Conservation (phyloP, 2,329 filamentous ascomycete species). For the Pseudocercospora pini-densiflorae region DNA sequence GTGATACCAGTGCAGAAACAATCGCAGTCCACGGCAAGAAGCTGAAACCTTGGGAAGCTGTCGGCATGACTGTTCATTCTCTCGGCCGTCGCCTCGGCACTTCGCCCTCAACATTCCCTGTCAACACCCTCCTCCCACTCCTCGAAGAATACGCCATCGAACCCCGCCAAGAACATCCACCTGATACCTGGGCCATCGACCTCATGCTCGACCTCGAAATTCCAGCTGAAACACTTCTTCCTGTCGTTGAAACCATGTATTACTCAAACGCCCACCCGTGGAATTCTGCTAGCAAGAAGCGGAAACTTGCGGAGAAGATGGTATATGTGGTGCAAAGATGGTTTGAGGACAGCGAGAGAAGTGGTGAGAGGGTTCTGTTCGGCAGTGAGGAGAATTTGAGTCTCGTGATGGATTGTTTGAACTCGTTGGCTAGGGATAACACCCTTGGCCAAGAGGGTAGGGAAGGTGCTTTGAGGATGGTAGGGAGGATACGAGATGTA, state of each 20-base stretch:
- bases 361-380: conserved; percentile 59
- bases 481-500: conserved; percentile 20
- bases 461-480: conserved; percentile 29
- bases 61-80: conserved; percentile 64
- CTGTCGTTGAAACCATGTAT: conserved; percentile 68
- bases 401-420: conserved; percentile 40
- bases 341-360: conserved; percentile 61
- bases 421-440: conserved; percentile 28
- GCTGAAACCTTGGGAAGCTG: conserved; percentile 69
- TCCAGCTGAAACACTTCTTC: conserved; percentile 64
- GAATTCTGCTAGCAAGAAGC: conserved; percentile 54
- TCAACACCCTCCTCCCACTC: conserved; percentile 56
- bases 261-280: conserved; percentile 71
- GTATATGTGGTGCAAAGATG: conserved; percentile 65
- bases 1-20: conserved; percentile 62
- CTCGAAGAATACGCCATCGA: conserved; percentile 59
- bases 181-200: conserved; percentile 65
- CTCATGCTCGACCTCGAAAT: conserved; percentile 68
- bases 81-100: conserved; percentile 58
- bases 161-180: conserved; percentile 56
- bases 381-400: conserved; percentile 64
- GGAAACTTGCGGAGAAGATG: conserved; percentile 64
- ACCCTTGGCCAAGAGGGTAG: conserved; percentile 30
- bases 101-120: conserved; percentile 39
- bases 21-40: conserved; percentile 46